Conservation (phyloP, 768 basidiomycete species). For the Solioccasus polychromus region DNA sequence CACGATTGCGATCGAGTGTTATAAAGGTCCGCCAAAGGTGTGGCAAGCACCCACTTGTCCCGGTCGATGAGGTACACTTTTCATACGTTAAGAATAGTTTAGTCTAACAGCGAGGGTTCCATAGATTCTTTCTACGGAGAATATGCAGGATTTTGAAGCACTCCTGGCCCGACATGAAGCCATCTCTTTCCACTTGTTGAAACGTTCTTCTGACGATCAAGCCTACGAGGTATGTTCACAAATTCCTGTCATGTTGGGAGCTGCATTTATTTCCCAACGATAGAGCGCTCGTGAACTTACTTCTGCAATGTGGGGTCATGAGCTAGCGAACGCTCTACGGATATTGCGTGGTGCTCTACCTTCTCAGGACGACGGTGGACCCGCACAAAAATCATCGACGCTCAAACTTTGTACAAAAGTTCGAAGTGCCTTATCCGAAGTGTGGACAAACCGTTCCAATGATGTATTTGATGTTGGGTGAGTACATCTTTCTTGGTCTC, state of each 20-base stretch:
- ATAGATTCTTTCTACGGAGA: slow-evolving; percentile 53
- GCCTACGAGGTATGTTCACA: slow-evolving; percentile 66
- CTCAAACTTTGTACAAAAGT: slow-evolving; percentile 51
- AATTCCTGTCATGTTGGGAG: background rate
- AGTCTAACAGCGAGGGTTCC: background rate
- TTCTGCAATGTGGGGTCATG: slow-evolving; percentile 77
- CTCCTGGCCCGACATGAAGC: slow-evolving; percentile 63
- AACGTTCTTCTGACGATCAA: slow-evolving; percentile 74
- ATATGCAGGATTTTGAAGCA: slow-evolving; percentile 51
- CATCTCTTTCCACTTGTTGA: slow-evolving; percentile 63
- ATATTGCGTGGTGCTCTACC: slow-evolving; percentile 52
- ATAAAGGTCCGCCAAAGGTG: slow-evolving; percentile 37
- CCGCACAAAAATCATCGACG: slow-evolving; percentile 11
- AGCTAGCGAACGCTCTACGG: slow-evolving; percentile 68
- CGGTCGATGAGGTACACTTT: slow-evolving; percentile 67
- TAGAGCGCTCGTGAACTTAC: slow-evolving; percentile 81
- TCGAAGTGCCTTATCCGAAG: slow-evolving; percentile 60
- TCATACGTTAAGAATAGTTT: background rate
- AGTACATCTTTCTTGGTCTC: slow-evolving; percentile 12
- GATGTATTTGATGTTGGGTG: slow-evolving; percentile 87
- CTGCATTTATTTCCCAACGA: slow-evolving; percentile 1
- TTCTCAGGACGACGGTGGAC: slow-evolving; percentile 36
- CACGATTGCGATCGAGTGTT: slow-evolving; percentile 63
- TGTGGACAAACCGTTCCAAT: slow-evolving; percentile 66
- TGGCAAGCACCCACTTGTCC: slow-evolving; percentile 40